Evolutionary conservation across 1,284 basidiomycete species (phyloP).

Genomic region (Cryptococcus amylolentus): DNA sequence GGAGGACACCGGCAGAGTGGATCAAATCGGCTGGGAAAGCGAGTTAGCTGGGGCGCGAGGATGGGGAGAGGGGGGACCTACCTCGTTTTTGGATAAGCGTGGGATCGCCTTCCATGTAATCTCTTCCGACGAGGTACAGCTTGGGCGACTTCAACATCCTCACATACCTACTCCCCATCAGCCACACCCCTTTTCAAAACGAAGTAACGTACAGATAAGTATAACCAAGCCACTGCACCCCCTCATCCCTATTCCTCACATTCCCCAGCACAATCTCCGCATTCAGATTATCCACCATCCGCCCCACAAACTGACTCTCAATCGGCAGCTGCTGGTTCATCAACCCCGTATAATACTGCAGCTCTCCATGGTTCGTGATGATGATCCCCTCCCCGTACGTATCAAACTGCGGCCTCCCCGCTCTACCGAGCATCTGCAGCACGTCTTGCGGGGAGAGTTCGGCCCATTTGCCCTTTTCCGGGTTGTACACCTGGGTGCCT

Average conservation of each 20-base stretch:
- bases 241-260: conserved; percentile 92
- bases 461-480: conserved; percentile 96
- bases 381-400: conserved; percentile 97
- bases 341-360: conserved; percentile 93
- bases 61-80: conserved; percentile 8
- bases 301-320: conserved; percentile 90
- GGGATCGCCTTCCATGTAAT: conserved; percentile 78
- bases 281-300: conserved; percentile 92
- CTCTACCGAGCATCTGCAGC: conserved; percentile 97
- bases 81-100: conserved; percentile 79
- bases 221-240: conserved; percentile 95
- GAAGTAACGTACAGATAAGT: conserved; percentile 71
- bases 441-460: conserved; percentile 96
- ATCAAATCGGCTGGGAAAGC: conserved; percentile 71
- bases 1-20: conserved; percentile 86
- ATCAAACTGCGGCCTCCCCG: conserved; percentile 96
- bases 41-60: conserved; percentile 3
- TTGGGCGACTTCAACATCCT: conserved; percentile 89
- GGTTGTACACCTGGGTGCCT: conserved; percentile 98
- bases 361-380: conserved; percentile 94
- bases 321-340: conserved; percentile 96
- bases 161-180: conserved; percentile 64
- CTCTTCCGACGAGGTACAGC: conserved; percentile 83
- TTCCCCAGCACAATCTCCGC: conserved; percentile 97
- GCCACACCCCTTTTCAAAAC: background rate